Percentiles rank a stretch among this genome's conserved stretches.
phyloP scores from a whole-genome alignment of 1,284 basidiomycete genomes.

The Rhodofomes roseus region DNA sequence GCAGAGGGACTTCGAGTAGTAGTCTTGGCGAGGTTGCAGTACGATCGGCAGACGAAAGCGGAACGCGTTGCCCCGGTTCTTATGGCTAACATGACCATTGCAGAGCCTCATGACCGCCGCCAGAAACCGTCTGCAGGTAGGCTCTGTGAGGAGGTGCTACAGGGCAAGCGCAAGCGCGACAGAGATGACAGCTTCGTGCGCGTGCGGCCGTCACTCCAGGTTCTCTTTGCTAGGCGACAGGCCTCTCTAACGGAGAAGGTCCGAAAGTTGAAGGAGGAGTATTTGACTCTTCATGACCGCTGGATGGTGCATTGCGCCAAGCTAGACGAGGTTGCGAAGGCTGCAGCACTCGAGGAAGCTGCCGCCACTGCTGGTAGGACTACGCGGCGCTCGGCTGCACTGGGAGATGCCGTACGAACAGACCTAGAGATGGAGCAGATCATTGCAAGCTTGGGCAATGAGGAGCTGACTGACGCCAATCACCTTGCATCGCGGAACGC shows the following conservation, averaged over 20 bases:
- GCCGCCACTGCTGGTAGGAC: slow-evolving; percentile 58
- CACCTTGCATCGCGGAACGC: slow-evolving; percentile 84
- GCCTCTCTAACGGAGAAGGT: slow-evolving; percentile 51
- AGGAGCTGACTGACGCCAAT: slow-evolving; percentile 89
- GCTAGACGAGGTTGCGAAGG: slow-evolving; percentile 48
- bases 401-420: slow-evolving; percentile 90
- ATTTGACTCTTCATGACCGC: slow-evolving; percentile 60
- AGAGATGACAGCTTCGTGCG: slow-evolving; percentile 36
- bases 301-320: slow-evolving; percentile 71
- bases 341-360: slow-evolving; percentile 38
- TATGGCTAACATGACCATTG: slow-evolving; percentile 49
- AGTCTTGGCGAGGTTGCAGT: slow-evolving; percentile 54
- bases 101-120: slow-evolving; percentile 27
- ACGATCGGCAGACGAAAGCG: slow-evolving; percentile 55
- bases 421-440: slow-evolving; percentile 98
- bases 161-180: slow-evolving; percentile 31
- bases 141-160: slow-evolving; percentile 44
- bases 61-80: slow-evolving; percentile 62
- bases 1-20: slow-evolving; percentile 58
- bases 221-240: slow-evolving; percentile 52
- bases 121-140: slow-evolving; percentile 31
- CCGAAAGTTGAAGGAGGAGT: slow-evolving; percentile 59
- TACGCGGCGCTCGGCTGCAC: slow-evolving; percentile 70
- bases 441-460: slow-evolving; percentile 87
- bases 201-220: slow-evolving; percentile 45